These are phyloP conservation scores for Manihot esculenta DNA, from an alignment of 441 rosid genomes.

Conservation along the genomic window DNA sequence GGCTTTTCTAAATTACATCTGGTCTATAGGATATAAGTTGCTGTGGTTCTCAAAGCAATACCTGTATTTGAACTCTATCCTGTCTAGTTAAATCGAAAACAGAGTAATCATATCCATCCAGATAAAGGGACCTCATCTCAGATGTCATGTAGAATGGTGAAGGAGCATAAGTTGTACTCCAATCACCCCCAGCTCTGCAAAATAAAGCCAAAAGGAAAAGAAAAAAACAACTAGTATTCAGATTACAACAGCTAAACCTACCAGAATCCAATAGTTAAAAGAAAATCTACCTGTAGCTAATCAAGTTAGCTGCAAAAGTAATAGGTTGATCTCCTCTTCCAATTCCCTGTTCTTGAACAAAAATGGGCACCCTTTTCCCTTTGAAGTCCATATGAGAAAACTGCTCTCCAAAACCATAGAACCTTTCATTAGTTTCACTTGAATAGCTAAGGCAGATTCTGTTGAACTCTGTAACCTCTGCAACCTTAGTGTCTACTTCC, in stretches of 20 bases:
- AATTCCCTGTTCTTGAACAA: constrained; percentile 80
- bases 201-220: neutral
- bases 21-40: neutral
- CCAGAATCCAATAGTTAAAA: neutral
- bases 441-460: constrained; percentile 54
- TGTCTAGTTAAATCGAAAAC: constrained; percentile 55
- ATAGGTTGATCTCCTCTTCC: constrained; percentile 82
- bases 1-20: neutral
- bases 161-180: constrained; percentile 84
- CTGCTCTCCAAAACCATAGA: constrained; percentile 73
- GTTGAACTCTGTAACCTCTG: constrained; percentile 37
- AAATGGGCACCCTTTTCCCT: constrained; percentile 65
- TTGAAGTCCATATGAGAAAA: constrained; percentile 71
- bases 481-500: constrained; percentile 29
- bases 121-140: constrained; percentile 66
- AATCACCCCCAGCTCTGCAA: constrained; percentile 68
- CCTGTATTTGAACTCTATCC: constrained; percentile 72
- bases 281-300: constrained; percentile 58
- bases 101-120: constrained; percentile 65
- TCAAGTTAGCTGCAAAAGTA: constrained; percentile 69
- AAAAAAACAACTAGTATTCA: neutral
- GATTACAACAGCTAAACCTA: neutral
- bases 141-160: constrained; percentile 78
- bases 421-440: constrained; percentile 54
- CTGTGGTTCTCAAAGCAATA: constrained; percentile 17